Conservation (phyloP, 2,329 filamentous ascomycete genomes). For the Graphiopsis chlorocephala region DNA sequence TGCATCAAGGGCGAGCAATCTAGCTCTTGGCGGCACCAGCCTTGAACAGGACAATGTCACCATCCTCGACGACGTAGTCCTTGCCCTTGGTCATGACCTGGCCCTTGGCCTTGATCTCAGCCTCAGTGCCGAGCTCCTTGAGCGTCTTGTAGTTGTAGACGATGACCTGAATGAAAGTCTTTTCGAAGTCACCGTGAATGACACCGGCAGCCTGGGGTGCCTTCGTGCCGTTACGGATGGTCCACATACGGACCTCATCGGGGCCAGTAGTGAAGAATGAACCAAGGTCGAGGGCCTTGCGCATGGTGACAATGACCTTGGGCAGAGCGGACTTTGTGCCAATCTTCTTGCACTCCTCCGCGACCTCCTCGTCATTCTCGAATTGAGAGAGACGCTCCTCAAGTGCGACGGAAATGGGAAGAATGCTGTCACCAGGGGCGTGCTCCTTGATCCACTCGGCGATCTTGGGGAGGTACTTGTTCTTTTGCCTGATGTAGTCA, state of each 20-base stretch:
- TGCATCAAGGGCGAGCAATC: slow-evolving; percentile 14
- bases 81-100: slow-evolving; percentile 99
- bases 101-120: slow-evolving; percentile 84
- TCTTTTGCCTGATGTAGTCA: slow-evolving; percentile 98
- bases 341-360: slow-evolving; percentile 84
- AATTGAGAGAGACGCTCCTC: slow-evolving; percentile 88
- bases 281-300: slow-evolving; percentile 81
- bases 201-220: slow-evolving; percentile 97
- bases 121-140: slow-evolving; percentile 85
- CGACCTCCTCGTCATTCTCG: slow-evolving; percentile 70
- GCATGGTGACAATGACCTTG: slow-evolving; percentile 91
- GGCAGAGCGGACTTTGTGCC: slow-evolving; percentile 84
- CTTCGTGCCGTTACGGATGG: slow-evolving; percentile 91
- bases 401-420: slow-evolving; percentile 87
- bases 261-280: slow-evolving; percentile 97
- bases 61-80: slow-evolving; percentile 87
- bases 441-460: slow-evolving; percentile 94
- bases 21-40: slow-evolving; percentile 71
- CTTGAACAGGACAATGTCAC: slow-evolving; percentile 84
- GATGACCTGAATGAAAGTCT: slow-evolving; percentile 96
- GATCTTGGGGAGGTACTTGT: slow-evolving; percentile 94
- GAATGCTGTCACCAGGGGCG: slow-evolving; percentile 81
- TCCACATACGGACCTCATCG: slow-evolving; percentile 98
- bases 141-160: slow-evolving; percentile 85
- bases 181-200: slow-evolving; percentile 97